Percentiles rank a stretch among this genome's conserved stretches.
Conservation (phyloP, 176 grass and related monocot genomes). For the Avena atlantica region DNA sequence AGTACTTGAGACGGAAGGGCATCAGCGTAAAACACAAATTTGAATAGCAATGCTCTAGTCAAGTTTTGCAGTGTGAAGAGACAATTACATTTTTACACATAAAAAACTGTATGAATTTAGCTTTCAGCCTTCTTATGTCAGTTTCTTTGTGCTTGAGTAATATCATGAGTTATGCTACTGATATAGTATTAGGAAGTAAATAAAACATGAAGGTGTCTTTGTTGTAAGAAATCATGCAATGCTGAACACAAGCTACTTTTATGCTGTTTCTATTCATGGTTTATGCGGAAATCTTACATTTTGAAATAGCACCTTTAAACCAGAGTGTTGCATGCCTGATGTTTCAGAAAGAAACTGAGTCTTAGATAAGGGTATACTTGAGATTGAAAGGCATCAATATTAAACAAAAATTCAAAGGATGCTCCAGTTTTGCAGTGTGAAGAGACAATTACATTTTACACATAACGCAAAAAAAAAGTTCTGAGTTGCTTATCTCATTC, state of each 20-base stretch:
- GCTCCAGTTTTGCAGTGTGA: neutral
- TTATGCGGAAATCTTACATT: neutral
- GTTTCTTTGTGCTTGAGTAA: neutral
- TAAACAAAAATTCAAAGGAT: neutral
- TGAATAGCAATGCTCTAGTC: too few relatives aligned
- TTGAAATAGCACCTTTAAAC: neutral
- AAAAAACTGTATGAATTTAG: too few relatives aligned
- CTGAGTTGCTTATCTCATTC: neutral
- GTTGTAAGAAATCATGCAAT: neutral
- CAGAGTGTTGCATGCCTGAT: neutral
- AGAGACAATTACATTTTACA: neutral
- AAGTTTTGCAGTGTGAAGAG: too few relatives aligned
- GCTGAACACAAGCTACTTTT: neutral
- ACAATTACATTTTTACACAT: neutral
- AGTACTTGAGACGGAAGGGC: too few relatives aligned
- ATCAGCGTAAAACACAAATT: too few relatives aligned
- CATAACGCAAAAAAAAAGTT: neutral
- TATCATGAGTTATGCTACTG: neutral
- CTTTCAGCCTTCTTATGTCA: neutral
- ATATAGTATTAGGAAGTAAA: neutral
- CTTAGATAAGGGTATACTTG: neutral
- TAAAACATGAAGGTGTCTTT: neutral
- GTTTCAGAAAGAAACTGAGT: neutral
- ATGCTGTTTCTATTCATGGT: neutral
- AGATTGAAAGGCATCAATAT: neutral